These are phyloP conservation scores for Crithidia sp. DNA, from an alignment of 208 protist species.

Conservation along the genomic window DNA sequence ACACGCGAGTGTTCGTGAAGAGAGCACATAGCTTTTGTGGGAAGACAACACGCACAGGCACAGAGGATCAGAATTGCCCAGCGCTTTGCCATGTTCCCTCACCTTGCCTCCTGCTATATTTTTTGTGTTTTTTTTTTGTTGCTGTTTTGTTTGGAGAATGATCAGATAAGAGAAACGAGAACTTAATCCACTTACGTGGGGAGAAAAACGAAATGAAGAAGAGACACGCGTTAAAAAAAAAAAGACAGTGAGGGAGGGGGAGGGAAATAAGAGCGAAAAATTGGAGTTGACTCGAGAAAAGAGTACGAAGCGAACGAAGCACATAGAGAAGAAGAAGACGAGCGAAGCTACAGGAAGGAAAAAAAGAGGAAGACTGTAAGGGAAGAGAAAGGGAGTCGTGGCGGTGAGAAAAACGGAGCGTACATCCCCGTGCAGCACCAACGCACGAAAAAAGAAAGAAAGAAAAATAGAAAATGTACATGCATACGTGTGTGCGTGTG, in stretches of 20 bases:
- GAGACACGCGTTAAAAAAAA: background rate
- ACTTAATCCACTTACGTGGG: no score
- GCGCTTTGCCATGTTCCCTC: no score
- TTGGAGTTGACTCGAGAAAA: background rate
- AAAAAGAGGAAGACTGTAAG: background rate
- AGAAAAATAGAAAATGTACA: no score
- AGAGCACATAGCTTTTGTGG: no score
- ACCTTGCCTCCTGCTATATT: background rate
- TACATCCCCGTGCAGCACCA: no score
- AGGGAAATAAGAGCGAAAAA: slow-evolving; percentile 10
- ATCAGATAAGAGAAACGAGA: no score
- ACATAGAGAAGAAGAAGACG: background rate
- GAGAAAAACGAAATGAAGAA: background rate
- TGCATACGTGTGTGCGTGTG: no score
- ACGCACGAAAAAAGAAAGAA: no score
- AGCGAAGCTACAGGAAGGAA: background rate
- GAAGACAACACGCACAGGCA: no score
- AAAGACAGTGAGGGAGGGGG: slow-evolving; percentile 21
- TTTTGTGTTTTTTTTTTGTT: background rate
- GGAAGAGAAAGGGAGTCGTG: background rate
- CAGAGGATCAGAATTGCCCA: no score
- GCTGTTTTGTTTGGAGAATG: background rate
- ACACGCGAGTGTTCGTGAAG: no score
- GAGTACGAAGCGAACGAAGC: background rate
- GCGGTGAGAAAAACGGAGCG: no score